Evolutionary conservation across 2,329 filamentous ascomycete genomes (phyloP).

Genomic region (Botrytis hyacinthi): DNA sequence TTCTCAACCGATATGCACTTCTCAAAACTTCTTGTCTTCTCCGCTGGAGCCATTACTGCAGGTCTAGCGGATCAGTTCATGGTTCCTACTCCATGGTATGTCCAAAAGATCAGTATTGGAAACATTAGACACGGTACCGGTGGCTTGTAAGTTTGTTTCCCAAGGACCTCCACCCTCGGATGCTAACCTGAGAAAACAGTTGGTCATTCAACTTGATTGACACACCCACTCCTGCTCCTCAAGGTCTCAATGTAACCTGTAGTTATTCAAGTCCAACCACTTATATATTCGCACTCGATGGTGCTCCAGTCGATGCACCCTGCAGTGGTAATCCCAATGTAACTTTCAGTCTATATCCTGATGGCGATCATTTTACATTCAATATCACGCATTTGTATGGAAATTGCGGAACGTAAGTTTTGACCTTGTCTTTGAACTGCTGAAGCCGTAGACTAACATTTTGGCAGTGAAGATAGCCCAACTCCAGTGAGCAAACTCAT

Average conservation of each 20-base stretch:
- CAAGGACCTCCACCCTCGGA: background rate
- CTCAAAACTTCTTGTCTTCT: conserved; percentile 3
- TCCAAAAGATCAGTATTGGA: conserved; percentile 22
- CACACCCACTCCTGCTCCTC: conserved; percentile 24
- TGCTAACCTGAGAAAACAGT: conserved; percentile 14
- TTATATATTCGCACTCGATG: conserved; percentile 26
- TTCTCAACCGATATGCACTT: conserved; percentile 7
- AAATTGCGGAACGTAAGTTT: conserved; percentile 25
- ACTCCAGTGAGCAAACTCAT: background rate
- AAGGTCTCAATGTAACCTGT: conserved; percentile 30
- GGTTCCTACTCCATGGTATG: conserved; percentile 27
- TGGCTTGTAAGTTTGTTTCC: conserved; percentile 22
- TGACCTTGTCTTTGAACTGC: background rate
- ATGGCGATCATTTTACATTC: conserved; percentile 22
- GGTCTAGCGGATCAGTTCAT: conserved; percentile 10
- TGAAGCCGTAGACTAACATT: background rate
- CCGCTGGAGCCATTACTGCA: background rate
- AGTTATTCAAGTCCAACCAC: conserved; percentile 12
- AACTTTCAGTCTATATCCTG: conserved; percentile 28
- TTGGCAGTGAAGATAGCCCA: background rate
- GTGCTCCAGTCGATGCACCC: conserved; percentile 21
- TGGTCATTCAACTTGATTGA: conserved; percentile 28
- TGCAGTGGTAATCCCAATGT: conserved; percentile 26
- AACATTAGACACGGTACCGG: conserved; percentile 29
- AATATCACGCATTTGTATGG: conserved; percentile 30